phyloP scores from a whole-genome alignment of 2,329 filamentous ascomycete species.

The Trichoderma sp. region DNA sequence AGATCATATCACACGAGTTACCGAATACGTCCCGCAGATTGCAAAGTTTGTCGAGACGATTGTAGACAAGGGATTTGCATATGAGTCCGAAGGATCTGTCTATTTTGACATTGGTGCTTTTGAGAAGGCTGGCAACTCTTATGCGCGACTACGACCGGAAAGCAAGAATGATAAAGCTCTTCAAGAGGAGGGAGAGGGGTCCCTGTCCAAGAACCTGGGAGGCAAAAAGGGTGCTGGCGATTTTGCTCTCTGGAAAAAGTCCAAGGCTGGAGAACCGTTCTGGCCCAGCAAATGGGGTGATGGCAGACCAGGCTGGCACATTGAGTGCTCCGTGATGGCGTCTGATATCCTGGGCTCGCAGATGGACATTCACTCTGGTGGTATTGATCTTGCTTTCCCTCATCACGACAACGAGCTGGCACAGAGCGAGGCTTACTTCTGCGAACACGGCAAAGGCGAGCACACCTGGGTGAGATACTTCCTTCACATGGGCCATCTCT shows the following conservation, averaged over 20 bases:
- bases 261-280: constrained; percentile 86
- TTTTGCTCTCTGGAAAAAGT: constrained; percentile 92
- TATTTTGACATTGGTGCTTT: constrained; percentile 93
- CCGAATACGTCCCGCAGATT: constrained; percentile 87
- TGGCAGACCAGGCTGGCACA: constrained; percentile 92
- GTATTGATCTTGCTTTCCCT: constrained; percentile 87
- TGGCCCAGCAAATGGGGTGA: constrained; percentile 89
- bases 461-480: constrained; percentile 95
- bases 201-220: constrained; percentile 62
- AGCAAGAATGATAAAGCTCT: constrained; percentile 81
- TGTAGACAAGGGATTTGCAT: constrained; percentile 83
- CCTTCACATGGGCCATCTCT: constrained; percentile 87
- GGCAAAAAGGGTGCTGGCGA: constrained; percentile 77
- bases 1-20: constrained; percentile 84
- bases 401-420: constrained; percentile 93
- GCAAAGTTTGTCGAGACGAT: constrained; percentile 81
- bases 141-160: constrained; percentile 82
- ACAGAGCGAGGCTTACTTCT: constrained; percentile 86
- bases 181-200: constrained; percentile 87
- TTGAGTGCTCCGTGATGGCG: constrained; percentile 96
- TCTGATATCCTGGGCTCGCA: constrained; percentile 80
- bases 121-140: constrained; percentile 79
- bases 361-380: constrained; percentile 93
- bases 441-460: constrained; percentile 50
- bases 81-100: constrained; percentile 79